Base-by-base conservation (phyloP, 2,329 filamentous ascomycete genomes). In the Cladosporium sp. region DNA sequence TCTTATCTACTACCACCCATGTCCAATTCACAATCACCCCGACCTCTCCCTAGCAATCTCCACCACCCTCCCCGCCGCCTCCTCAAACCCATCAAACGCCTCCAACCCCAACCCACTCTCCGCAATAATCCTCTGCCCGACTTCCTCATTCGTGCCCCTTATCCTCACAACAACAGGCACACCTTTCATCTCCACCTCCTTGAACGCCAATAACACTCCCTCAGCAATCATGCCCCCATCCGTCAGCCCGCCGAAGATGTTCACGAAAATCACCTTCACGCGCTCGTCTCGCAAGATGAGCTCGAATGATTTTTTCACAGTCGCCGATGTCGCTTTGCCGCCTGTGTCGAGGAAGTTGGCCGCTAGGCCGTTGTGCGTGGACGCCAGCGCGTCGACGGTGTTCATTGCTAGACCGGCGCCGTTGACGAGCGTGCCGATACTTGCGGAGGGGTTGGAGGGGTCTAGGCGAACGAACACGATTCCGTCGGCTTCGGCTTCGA, bases 371-470 rank as follows among this genome's bases (percentile, higher is more conserved):
- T 84, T 84, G 49, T 82, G 80, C 11, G 82, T 71, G 22, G 5
- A 4, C 2, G 79, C 75, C 1, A 96, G 80, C 0, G 87, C 86
- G 65, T 96, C 90, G 53, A 91, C 83, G 0, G 89, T 95, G 65
- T 93, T 93, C 87, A 96, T 93, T 0, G 89, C 89, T 1, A 96
- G 78, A 0, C 90, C 90, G 0, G 91, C 90, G 38, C 90, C 89
- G 63, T 96, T 96, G 56, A 95, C 89, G 11, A 95, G 74, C 1
- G 87, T 95, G 32, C 89, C 90, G 47, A 95, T 84, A 55, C 83
- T 83, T 47, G 77, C 80, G 48, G 73, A 64, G 0, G 73, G 73
- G 2, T 77, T 74, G 50, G 36, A 37, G 4, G 45, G 37, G 20
- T 62, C 32, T 50, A 80, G 76, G 60, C 80, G 84, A 56, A 95